Base-by-base conservation (phyloP, 75 land plant species). In the Cryptomeria japonica region DNA sequence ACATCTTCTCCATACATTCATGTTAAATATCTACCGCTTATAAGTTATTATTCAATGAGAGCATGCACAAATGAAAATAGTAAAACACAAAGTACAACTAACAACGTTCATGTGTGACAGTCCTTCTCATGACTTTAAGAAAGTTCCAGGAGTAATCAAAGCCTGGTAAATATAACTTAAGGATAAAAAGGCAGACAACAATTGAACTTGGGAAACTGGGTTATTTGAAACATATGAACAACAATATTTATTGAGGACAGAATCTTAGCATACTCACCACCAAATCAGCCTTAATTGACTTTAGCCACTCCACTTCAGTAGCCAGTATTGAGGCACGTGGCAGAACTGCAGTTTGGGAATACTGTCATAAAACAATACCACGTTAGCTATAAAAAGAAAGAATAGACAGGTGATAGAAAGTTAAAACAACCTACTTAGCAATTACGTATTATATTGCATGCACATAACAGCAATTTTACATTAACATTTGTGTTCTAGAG, bases 291-390 rank as follows among this genome's bases (percentile, higher is more conserved):
- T 96, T 96, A 88, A 97, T 96, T 73, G 97, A 94, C 82, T 91
- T 92, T 55, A 98, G 93, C 99, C 99, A 98, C 77, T 94, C 92
- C 44, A 93, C 95, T 92, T 98, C 99, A 39, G 94, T 90, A 47
- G 90, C 91, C 91, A 98, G 90, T 84, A 98, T 95, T 72, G 96
- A 92, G 28, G 85, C 93, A 36, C 99, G 96, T 13, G 99, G 99
- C 13, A 90, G 88, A n/a, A 98, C 99, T 83, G 99, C 99, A 58
- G 99, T 98, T 86, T 94, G 90, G 13, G 92, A 88, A 91, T 98
- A 98, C 99, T 97, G 89, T 87, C 53, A 84, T 83, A 64, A 68
- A 10, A 34, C 47, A 61, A 86, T 28, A 82, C 14, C 32, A 82
- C 28, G 16, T 82, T 44, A 82, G 49, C 31, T 28, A 18, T 82